phyloP scores from a whole-genome alignment of 2,329 filamentous ascomycete species.

The Colletotrichum sp. region DNA sequence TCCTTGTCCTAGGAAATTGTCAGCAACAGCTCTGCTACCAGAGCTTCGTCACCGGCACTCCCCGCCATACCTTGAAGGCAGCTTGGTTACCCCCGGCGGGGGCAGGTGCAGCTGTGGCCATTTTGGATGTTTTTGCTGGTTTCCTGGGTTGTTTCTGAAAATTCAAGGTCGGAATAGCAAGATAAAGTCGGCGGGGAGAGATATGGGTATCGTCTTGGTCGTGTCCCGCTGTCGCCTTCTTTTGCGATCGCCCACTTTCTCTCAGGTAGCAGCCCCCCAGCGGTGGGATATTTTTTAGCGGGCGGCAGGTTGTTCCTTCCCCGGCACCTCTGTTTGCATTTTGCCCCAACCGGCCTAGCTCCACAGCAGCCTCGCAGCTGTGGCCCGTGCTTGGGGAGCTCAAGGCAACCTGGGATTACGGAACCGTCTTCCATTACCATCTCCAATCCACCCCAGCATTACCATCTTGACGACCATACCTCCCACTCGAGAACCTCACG shows the following conservation, averaged over 20 bases:
- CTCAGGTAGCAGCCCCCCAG: constrained; percentile 20
- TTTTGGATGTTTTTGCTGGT: constrained; percentile 32
- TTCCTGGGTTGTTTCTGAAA: background rate
- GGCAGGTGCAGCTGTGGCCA: constrained; percentile 51
- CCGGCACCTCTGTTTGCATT: constrained; percentile 15
- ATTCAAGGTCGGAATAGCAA: background rate
- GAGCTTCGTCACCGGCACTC: constrained; percentile 27
- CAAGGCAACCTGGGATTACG: constrained; percentile 30
- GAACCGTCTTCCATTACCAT: constrained; percentile 25
- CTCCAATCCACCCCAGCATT: background rate
- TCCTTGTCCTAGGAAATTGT: constrained; percentile 74
- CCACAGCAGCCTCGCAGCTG: constrained; percentile 24
- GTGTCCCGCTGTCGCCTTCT: constrained; percentile 25
- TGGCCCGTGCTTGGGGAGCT: constrained; percentile 23
- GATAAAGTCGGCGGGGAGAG: background rate
- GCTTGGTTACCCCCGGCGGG: constrained; percentile 51
- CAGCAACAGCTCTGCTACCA: constrained; percentile 41
- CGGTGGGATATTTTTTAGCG: constrained; percentile 27
- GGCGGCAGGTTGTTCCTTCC: constrained; percentile 24
- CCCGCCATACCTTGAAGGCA: constrained; percentile 58
- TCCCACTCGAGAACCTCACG: background rate
- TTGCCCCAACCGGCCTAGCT: constrained; percentile 16
- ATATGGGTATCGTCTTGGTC: constrained; percentile 14
- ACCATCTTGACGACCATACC: constrained; percentile 7
- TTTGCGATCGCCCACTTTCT: constrained; percentile 24